Base-by-base conservation (phyloP, 1,139 yeast genomes). In the Magnusiomyces sp. region DNA sequence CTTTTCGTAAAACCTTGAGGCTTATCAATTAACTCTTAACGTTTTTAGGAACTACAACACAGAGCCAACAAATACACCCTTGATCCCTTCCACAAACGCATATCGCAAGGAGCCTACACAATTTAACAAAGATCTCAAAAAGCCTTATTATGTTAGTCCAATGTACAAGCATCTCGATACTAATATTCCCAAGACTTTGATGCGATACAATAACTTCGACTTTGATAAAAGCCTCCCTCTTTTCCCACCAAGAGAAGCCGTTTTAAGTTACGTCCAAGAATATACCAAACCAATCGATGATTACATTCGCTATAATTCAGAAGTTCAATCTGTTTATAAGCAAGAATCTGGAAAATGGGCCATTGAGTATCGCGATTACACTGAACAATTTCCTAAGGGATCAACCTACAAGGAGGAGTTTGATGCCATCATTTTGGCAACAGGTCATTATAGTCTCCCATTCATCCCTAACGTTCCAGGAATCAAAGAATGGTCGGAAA, bases 361-460 rank as follows among this genome's bases (percentile, higher is more conserved):
- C 2, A 62, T 79, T n/a, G 64, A 68, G 1, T 62, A 70, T 47
- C 43, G 27, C 2, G 50, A 45, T 36, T 16, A 41, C 10, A 41
- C 52, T 7, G 45, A 52, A 16, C 43, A 48, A 40, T 43, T 27
- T 29, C 43, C 33, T 5, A 34, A 56, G 46, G 62, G 59, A 43
- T 34, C 45, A 32, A 20, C 33, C 20, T 14, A 50, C 27, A 55
- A 56, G 1, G 72, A 71, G 45, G 51, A 52, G 13, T 73, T 71
- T 57, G 85, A 81, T 57, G 81, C 78, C 6, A 75, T 81, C 10
- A 71, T 78, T 1, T 65, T 80, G 13, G 81, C 83, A 14, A 68
- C 75, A 2, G 88, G 88, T 5, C 77, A 77, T 58, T 77, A 72
- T 59, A 77, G 78, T 49, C 63, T 72, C 32, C 86, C 88, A 0